A percentile compares a stretch with the other conserved stretches of the same genome.
Conservation (phyloP, 2,329 filamentous ascomycete species). For the Onygenales sp. region DNA sequence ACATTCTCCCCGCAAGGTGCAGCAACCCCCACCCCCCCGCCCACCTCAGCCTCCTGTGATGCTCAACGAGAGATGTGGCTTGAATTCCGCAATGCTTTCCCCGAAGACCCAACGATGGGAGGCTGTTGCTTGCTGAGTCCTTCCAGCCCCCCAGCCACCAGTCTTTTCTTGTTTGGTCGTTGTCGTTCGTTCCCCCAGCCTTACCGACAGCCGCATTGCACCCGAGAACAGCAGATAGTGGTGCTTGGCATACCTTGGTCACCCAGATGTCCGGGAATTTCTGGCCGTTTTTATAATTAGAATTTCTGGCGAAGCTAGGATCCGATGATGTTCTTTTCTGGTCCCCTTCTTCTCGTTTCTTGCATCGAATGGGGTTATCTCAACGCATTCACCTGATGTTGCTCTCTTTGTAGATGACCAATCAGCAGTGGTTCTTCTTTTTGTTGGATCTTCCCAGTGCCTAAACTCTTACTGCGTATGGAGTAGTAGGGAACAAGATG, state of each 20-base stretch:
- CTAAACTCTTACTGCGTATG: no score
- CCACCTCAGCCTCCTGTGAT: not conserved
- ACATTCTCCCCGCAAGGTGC: not conserved
- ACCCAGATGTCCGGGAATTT: not conserved
- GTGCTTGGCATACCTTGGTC: conserved; percentile 1
- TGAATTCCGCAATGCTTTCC: no score
- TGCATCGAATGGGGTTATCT: not conserved
- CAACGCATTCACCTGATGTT: not conserved
- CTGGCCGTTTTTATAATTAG: not conserved
- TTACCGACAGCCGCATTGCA: not conserved
- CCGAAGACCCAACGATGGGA: no score
- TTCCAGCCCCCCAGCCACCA: not conserved
- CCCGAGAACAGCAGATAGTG: not conserved
- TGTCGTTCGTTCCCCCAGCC: not conserved
- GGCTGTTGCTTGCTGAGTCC: not conserved
- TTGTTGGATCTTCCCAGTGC: no score
- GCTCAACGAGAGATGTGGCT: no score
- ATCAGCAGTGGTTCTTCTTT: no score
- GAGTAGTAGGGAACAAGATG: not conserved
- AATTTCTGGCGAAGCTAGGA: not conserved
- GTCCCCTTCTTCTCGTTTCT: not conserved
- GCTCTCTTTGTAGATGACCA: no score
- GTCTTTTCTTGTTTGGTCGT: not conserved
- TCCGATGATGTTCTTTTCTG: not conserved
- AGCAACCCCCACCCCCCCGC: not conserved